Evolutionary conservation across 1,284 basidiomycete genomes (phyloP).

Genomic region (Papiliotrema laurentii): DNA sequence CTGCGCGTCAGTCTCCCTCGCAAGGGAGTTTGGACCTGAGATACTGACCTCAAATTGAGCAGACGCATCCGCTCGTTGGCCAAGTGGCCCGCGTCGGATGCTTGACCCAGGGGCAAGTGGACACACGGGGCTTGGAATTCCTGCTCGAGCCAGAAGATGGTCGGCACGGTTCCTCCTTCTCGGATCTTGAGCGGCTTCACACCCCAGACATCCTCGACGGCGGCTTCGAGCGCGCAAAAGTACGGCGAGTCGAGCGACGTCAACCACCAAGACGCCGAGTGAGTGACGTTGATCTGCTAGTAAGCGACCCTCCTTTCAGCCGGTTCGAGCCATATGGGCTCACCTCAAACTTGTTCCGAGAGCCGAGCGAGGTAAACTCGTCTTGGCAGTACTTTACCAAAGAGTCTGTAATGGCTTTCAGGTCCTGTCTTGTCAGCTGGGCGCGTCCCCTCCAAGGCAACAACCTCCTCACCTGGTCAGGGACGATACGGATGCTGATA

Average conservation of each 20-base stretch:
- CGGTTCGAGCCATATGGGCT: conserved; percentile 9
- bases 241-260: conserved; percentile 75
- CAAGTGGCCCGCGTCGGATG: conserved; percentile 45
- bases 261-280: conserved; percentile 94
- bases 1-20: conserved; percentile 8
- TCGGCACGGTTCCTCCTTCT: conserved; percentile 86
- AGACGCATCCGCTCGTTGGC: conserved; percentile 50
- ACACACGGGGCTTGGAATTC: conserved; percentile 59
- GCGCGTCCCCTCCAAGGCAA: not conserved
- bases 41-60: conserved; percentile 44
- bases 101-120: conserved; percentile 45
- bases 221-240: conserved; percentile 75
- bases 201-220: conserved; percentile 80
- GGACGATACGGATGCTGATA: conserved; percentile 85
- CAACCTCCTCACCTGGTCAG: conserved; percentile 57
- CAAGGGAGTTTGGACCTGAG: not conserved
- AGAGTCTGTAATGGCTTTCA: conserved; percentile 63
- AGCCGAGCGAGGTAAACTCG: conserved; percentile 61
- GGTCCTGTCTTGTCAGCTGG: conserved; percentile 52
- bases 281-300: conserved; percentile 68
- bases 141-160: conserved; percentile 87
- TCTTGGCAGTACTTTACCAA: conserved; percentile 59
- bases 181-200: conserved; percentile 77
- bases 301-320: not conserved
- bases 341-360: conserved; percentile 69